Base-by-base conservation (phyloP, 805 yeast species). In the Pichia membranifaciens region DNA sequence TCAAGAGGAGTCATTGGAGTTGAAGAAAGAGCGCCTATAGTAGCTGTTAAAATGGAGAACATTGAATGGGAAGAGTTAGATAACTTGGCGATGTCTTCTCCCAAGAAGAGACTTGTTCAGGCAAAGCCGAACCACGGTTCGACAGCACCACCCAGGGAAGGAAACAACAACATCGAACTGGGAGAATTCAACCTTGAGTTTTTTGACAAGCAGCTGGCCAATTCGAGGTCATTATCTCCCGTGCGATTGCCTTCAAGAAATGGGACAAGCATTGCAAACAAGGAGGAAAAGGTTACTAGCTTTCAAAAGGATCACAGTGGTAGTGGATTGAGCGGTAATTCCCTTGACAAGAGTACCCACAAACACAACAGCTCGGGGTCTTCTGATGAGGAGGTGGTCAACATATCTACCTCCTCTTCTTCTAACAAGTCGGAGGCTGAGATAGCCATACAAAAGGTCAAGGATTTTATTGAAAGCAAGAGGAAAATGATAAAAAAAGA, bases 361-460 rank as follows among this genome's bases (percentile, higher is more conserved):
- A 6, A 25, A 39, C n/a, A 16, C 22, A 15, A 22, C 5, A 15
- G 18, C 7, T 25, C 10, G 10, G 29, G 10, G 10, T 25, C 29
- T 25, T 25, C 29, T 25, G 15, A 12, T 5, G 44, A 41, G 12
- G 29, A 18, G 20, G 16, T 28, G 5, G 12, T 9, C 4, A n/a
- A 25, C 10, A n/a, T n/a, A n/a, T n/a, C n/a, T n/a, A 7, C 10
- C 29, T 8, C 29, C 10, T 25, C 29, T 25, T 25, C 29, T 25
- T 25, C 29, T 7, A 25, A 25, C 17, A 41, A 32, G n/a, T 41
- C 48, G 4, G 50, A 47, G 5, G 44, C 44, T 6, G 52, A 51
- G 13, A 48, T 58, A 5, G 59, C 65, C 12, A 59, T 61, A n/a
- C 32, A 53, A 21, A 56, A 50, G 43, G 60, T 61, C 23, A 49